Base-by-base conservation (phyloP, 2,329 filamentous ascomycete species). In the Onygena corvina region DNA sequence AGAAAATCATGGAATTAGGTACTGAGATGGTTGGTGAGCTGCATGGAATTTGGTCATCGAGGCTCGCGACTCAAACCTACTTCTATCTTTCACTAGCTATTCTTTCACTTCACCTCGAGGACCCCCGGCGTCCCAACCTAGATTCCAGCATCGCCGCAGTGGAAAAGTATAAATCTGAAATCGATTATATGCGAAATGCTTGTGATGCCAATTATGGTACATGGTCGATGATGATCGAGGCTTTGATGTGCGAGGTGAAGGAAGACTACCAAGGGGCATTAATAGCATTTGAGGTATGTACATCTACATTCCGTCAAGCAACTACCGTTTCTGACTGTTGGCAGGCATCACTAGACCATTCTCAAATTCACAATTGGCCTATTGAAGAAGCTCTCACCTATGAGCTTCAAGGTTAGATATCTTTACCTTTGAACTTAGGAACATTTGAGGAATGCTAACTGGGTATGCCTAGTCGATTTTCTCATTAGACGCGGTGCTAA, bases 141-240 rank as follows among this genome's bases (percentile, higher is more conserved):
- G 63, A 67, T 5, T 65, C 67, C 12, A 67, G 74, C 44, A 59
- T 80, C 47, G 61, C 71, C n/a, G 68, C 67, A 29, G 68, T 78
- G 1, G 58, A 63, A 7, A 60, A 66, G 7, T 75, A 75, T 53
- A 72, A 76, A 51, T 67, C 68, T 6, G 67, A 72, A 51, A 72
- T 81, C 29, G 72, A 77, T 52, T 65, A 70, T 31, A 75, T 72
- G 47, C 69, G 74, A 33, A 61, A 63, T 14, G 67, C 75, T 48
- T 81, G 76, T 51, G 71, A 78, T 53, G 70, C 75, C 55, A 82
- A 82, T 56, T 82, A 80, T 57, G 67, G 71, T 14, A 71, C 74
- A 53, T 81, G 76, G 73, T 68, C 76, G 1, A 63, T 73, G 34
- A 59, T 81, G 5, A 61, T 83, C 6, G 70, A 75, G 35, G 79